phyloP scores from a whole-genome alignment of 2,329 filamentous ascomycete genomes.

The Periconia sp. region DNA sequence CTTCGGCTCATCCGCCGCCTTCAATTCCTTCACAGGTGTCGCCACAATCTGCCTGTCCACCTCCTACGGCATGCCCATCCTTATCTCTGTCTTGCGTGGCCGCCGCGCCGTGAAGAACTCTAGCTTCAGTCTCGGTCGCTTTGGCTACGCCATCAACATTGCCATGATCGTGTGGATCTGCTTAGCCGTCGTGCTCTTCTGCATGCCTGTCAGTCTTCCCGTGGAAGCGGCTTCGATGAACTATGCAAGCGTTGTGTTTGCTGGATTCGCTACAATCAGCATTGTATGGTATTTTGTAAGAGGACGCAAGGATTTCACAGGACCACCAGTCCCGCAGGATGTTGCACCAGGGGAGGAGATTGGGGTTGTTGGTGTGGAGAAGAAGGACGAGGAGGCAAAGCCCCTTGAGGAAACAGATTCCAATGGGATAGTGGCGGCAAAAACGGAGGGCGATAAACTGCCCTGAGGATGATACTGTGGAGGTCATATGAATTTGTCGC shows the following conservation, averaged over 20 bases:
- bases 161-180: constrained; percentile 73
- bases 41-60: constrained; percentile 79
- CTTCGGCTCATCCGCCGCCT: constrained; percentile 77
- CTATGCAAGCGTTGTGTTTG: constrained; percentile 50
- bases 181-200: constrained; percentile 74
- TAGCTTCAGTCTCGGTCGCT: constrained; percentile 70
- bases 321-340: constrained; percentile 45
- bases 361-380: constrained; percentile 38
- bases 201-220: constrained; percentile 65
- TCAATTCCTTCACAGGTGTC: constrained; percentile 80
- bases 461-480: too few species aligned
- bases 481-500: too few species aligned
- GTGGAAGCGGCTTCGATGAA: constrained; percentile 52
- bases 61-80: constrained; percentile 77
- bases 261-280: constrained; percentile 46
- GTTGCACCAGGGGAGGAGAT: constrained; percentile 42
- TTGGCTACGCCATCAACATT: constrained; percentile 72
- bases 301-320: constrained; percentile 45
- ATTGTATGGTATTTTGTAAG: constrained; percentile 45
- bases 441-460: too few species aligned
- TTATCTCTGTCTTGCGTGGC: constrained; percentile 71
- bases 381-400: constrained; percentile 34
- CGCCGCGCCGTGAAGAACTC: constrained; percentile 71
- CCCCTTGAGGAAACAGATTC: constrained; percentile 17
- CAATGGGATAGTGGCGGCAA: too few species aligned